Evolutionary conservation across 768 basidiomycete species (phyloP), one percentile per base, ranked within the genome.

Genomic region (Suillus weaverae): DNA sequence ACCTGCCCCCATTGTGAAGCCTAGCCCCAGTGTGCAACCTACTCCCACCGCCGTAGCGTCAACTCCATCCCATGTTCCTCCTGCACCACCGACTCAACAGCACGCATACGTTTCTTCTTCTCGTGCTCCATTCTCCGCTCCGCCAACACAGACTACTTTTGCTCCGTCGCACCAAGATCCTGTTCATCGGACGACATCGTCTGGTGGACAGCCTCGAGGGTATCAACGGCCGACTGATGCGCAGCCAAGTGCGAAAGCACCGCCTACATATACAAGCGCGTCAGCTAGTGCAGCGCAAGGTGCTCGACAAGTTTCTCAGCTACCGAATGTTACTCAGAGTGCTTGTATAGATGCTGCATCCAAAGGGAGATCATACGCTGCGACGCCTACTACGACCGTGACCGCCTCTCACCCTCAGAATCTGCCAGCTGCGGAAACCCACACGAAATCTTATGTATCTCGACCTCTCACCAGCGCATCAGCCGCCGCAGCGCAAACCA

Each of bases 181-280:
- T 51, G 41, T 54, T 26, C 76, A 73, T 61, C 75, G 72, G 55
- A 61, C 67, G 3, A 62, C 61, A 14, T 60, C 75, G 4, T 56
- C 70, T 51, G 9, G 67, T 41, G 55, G 53, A 38, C 8, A 70
- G 11, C 67, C 75, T 65, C 75, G 75, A 43, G 62, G 63, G 7
- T 59, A 67, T 38, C 73, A 74, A 44, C 75, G 73, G 33, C 22
- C 71, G 56, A 36, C 65, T 11, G 75, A 76, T 56, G 67, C 62
- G 57, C 44, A 68, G 26, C 71, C 68, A 32, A 53, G 6, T 4
- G 46, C 76, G 56, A 68, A 62, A 44, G 74, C 69, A 44, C 54
- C 65, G 43, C 63, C 57, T 30, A 32, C 33, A 7, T 41, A 26
- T 18, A 11, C 30, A 18, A 14, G 30, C 26, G 39, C 22, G 41